A percentile compares a stretch with the other conserved stretches of the same genome.
These are phyloP conservation scores for Kalmanozyma brasiliensis DNA, from an alignment of 1,284 basidiomycete species.

Conservation along the genomic window DNA sequence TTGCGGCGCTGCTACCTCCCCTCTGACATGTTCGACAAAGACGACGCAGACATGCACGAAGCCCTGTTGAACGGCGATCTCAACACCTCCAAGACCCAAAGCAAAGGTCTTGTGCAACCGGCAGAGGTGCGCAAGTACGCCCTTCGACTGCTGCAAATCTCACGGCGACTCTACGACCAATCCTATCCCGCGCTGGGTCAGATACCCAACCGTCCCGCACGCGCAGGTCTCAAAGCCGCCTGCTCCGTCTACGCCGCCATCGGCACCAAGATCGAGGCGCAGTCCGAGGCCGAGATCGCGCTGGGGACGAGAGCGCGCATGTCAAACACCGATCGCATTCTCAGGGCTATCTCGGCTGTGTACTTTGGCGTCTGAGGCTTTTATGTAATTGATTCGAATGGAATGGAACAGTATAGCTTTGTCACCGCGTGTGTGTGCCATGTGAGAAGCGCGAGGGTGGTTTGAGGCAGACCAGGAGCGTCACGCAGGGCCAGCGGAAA, in stretches of 20 bases:
- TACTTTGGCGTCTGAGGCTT: slow-evolving; percentile 30
- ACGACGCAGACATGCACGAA: slow-evolving; percentile 21
- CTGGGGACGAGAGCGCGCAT: slow-evolving; percentile 35
- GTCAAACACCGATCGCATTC: slow-evolving; percentile 30
- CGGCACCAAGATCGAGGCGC: slow-evolving; percentile 34
- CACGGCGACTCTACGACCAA: slow-evolving; percentile 35
- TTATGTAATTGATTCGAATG: too few relatives aligned
- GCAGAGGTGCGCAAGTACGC: slow-evolving; percentile 42
- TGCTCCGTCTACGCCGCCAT: slow-evolving; percentile 59
- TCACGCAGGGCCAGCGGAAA: too few relatives aligned
- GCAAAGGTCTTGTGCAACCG: slow-evolving; percentile 9
- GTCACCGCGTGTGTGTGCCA: too few relatives aligned
- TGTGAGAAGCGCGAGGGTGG: too few relatives aligned
- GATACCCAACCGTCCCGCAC: slow-evolving; percentile 49
- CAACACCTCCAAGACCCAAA: slow-evolving; percentile 7
- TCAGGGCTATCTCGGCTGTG: slow-evolving; percentile 31
- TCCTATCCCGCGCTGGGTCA: slow-evolving; percentile 45
- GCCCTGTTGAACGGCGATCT: slow-evolving; percentile 18
- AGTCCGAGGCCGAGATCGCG: slow-evolving; percentile 24
- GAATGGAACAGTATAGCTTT: too few relatives aligned
- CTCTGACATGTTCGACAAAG: slow-evolving; percentile 26
- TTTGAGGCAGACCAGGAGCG: too few relatives aligned
- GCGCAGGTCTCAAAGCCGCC: slow-evolving; percentile 53
- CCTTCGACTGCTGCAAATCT: slow-evolving; percentile 36
- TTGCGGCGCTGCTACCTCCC: slow-evolving; percentile 58